phyloP scores from a whole-genome alignment of 2,329 filamentous ascomycete genomes.

The Onygenales sp. region DNA sequence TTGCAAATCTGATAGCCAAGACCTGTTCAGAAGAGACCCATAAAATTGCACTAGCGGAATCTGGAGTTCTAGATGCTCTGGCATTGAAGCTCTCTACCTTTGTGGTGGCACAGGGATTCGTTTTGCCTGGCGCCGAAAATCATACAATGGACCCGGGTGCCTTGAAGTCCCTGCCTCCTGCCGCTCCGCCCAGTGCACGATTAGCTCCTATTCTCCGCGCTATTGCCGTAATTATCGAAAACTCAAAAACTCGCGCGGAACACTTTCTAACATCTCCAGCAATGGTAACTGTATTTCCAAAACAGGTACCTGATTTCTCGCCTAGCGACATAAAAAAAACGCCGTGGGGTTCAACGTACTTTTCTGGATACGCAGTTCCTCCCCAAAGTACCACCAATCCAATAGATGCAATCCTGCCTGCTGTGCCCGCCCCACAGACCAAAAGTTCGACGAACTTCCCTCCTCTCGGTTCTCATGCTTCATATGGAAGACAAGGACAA shows the following conservation, averaged over 20 bases:
- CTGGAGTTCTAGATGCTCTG: slow-evolving; percentile 68
- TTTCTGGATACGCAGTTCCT: slow-evolving; percentile 41
- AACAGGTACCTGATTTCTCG: slow-evolving; percentile 41
- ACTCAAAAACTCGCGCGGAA: slow-evolving; percentile 69
- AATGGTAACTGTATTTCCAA: slow-evolving; percentile 60
- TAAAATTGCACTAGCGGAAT: slow-evolving; percentile 60
- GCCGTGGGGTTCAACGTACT: slow-evolving; percentile 45
- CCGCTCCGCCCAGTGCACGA: slow-evolving; percentile 50
- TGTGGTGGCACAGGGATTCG: slow-evolving; percentile 57
- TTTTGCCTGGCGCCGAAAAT: slow-evolving; percentile 55
- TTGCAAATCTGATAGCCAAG: slow-evolving; percentile 43
- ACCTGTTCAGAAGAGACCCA: slow-evolving; percentile 62
- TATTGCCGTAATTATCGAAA: slow-evolving; percentile 63
- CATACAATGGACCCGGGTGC: slow-evolving; percentile 47
- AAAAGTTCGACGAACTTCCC: slow-evolving; percentile 41
- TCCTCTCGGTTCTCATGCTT: slow-evolving; percentile 39
- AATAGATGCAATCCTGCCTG: slow-evolving; percentile 58
- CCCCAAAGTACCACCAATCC: slow-evolving; percentile 42
- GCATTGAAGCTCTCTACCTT: slow-evolving; percentile 64
- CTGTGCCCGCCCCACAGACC: slow-evolving; percentile 26
- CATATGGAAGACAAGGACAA: slow-evolving; percentile 26
- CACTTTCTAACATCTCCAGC: slow-evolving; percentile 60
- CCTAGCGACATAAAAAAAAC: slow-evolving; percentile 39
- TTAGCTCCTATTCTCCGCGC: slow-evolving; percentile 67
- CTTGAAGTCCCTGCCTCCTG: slow-evolving; percentile 49